These are phyloP conservation scores for Amoebophrya sp. DNA, from an alignment of 169 alveolate genomes.

Conservation along the genomic window DNA sequence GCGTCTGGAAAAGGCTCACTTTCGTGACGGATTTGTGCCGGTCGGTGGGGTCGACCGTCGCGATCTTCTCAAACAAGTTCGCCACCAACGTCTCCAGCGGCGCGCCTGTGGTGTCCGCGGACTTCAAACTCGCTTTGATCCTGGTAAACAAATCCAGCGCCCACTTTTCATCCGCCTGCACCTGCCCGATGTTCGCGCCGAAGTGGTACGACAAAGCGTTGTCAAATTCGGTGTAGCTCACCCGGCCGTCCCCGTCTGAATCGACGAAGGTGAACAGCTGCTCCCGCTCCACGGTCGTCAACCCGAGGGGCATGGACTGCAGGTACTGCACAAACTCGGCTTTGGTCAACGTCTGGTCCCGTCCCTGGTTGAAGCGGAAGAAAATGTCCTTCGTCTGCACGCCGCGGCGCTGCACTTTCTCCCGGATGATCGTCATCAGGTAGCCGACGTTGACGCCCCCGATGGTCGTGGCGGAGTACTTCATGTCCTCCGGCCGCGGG, in stretches of 20 bases:
- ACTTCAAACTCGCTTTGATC: background rate
- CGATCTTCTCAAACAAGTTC: background rate
- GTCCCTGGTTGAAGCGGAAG: background rate
- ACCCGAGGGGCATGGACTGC: background rate
- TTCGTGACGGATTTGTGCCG: background rate
- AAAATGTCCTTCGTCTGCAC: background rate
- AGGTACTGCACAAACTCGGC: background rate
- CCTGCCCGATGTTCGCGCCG: background rate
- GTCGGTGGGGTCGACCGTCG: too few relatives aligned
- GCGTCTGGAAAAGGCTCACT: background rate
- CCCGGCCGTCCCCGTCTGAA: background rate
- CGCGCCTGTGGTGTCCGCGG: background rate
- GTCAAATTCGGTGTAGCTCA: background rate
- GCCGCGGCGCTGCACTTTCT: background rate
- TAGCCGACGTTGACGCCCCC: background rate
- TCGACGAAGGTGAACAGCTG: background rate
- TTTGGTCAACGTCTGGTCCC: background rate
- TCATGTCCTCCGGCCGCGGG: background rate
- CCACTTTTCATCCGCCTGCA: background rate
- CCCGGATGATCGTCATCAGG: background rate
- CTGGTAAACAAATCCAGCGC: background rate
- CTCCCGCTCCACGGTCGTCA: background rate
- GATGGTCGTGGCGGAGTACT: background rate
- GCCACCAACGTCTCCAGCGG: background rate
- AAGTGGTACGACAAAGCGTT: background rate